These are phyloP conservation scores for Starmerella cellae DNA, from an alignment of 805 yeast species.

Conservation along the genomic window DNA sequence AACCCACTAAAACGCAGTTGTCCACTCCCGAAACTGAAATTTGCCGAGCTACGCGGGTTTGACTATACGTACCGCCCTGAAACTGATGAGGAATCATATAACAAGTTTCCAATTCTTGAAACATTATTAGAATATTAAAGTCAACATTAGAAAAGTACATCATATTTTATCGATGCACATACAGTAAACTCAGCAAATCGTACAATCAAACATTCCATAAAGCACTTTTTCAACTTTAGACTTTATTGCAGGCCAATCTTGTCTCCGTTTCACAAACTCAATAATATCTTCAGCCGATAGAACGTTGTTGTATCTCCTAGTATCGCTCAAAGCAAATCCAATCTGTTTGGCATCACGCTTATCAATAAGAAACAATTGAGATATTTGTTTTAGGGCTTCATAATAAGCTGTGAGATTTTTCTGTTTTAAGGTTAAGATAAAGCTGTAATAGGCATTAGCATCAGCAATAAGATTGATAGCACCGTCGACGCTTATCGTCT, in stretches of 20 bases:
- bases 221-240: conserved; percentile 83
- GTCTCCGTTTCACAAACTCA: conserved; percentile 74
- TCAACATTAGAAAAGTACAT: no score
- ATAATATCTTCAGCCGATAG: conserved; percentile 89
- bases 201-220: conserved; percentile 62
- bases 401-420: conserved; percentile 51
- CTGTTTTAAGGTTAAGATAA: conserved; percentile 45
- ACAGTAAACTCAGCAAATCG: conserved; percentile 1
- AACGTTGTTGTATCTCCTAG: conserved; percentile 75
- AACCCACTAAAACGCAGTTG: conserved; percentile 10
- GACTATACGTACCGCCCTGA: conserved; percentile 2
- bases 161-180: background rate
- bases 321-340: conserved; percentile 70
- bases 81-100: background rate
- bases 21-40: conserved; percentile 5
- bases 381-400: conserved; percentile 69
- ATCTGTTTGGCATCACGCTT: conserved; percentile 66
- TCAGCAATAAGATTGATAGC: conserved; percentile 75
- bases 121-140: background rate
- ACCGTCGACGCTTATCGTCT: conserved; percentile 64
- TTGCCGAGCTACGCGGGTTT: conserved; percentile 12
- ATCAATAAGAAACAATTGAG: conserved; percentile 65
- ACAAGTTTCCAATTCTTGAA: conserved; percentile 4
- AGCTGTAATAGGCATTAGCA: conserved; percentile 63
- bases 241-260: conserved; percentile 71